phyloP scores from a whole-genome alignment of 768 basidiomycete genomes.

The Leccinum boreale region DNA sequence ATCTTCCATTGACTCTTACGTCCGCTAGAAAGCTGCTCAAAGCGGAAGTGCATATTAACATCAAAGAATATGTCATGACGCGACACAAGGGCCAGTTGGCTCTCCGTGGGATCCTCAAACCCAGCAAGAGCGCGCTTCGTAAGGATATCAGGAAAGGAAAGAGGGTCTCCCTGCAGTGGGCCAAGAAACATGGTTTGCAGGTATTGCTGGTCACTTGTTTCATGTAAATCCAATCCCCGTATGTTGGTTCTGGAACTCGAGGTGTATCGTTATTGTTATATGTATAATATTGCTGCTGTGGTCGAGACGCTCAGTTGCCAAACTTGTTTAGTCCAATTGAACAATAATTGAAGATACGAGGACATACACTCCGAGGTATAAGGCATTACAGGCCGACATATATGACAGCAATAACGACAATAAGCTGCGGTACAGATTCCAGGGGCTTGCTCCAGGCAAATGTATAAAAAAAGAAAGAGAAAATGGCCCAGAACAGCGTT shows the following conservation, averaged over 20 bases:
- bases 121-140: constrained; percentile 57
- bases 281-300: not conserved
- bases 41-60: constrained; percentile 63
- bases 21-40: constrained; percentile 69
- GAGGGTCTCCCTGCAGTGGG: constrained; percentile 47
- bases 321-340: not conserved
- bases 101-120: constrained; percentile 58
- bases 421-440: not conserved
- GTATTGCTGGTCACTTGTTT: constrained; percentile 59
- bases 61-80: constrained; percentile 67
- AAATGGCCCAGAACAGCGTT: not conserved
- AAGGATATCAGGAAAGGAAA: constrained; percentile 54
- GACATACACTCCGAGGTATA: constrained; percentile 18
- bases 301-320: not conserved
- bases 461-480: not conserved
- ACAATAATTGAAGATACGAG: constrained; percentile 3
- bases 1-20: constrained; percentile 57
- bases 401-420: constrained; percentile 1
- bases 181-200: constrained; percentile 60
- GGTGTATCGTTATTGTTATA: not conserved
- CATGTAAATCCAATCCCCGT: constrained; percentile 22
- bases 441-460: constrained; percentile 8
- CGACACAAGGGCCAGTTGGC: constrained; percentile 62
- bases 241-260: not conserved
- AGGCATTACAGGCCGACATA: constrained; percentile 16